Evolutionary conservation across 306 rosid species (phyloP).

Genomic region (Rosa persica): DNA sequence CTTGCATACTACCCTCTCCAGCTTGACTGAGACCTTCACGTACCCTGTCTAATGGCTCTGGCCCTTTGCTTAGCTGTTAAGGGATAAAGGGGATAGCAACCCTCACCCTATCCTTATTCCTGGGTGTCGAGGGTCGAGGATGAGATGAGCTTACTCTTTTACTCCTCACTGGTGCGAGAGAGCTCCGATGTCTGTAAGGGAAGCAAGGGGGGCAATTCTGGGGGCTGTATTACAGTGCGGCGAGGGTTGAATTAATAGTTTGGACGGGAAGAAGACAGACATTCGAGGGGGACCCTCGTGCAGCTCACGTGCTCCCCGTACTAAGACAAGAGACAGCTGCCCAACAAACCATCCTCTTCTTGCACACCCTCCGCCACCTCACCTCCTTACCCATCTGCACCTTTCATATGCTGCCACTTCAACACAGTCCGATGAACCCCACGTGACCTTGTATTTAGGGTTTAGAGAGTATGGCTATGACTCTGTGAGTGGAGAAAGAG

Average conservation of each 20-base stretch:
- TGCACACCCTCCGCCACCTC: conserved; percentile 21
- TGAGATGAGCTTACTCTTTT: neutral
- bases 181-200: neutral
- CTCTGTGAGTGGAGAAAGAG: neutral
- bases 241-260: conserved; percentile 8
- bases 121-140: neutral
- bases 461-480: neutral
- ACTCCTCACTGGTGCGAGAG: neutral
- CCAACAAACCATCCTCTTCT: conserved; percentile 37
- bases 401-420: conserved; percentile 26
- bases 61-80: conserved; percentile 47
- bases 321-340: conserved; percentile 42
- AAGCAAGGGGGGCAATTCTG: neutral
- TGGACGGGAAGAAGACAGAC: conserved; percentile 50
- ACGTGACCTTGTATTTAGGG: conserved; percentile 30
- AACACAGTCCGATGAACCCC: conserved; percentile 23
- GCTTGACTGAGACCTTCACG: conserved; percentile 9
- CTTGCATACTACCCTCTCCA: conserved; percentile 24
- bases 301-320: conserved; percentile 43
- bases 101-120: neutral
- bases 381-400: conserved; percentile 20
- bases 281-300: conserved; percentile 52
- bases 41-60: conserved; percentile 14
- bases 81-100: conserved; percentile 17
- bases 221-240: neutral